A percentile compares a stretch with the other conserved stretches of the same genome.
phyloP scores from a whole-genome alignment of 2,329 filamentous ascomycete genomes.

The Aciculosporium take region DNA sequence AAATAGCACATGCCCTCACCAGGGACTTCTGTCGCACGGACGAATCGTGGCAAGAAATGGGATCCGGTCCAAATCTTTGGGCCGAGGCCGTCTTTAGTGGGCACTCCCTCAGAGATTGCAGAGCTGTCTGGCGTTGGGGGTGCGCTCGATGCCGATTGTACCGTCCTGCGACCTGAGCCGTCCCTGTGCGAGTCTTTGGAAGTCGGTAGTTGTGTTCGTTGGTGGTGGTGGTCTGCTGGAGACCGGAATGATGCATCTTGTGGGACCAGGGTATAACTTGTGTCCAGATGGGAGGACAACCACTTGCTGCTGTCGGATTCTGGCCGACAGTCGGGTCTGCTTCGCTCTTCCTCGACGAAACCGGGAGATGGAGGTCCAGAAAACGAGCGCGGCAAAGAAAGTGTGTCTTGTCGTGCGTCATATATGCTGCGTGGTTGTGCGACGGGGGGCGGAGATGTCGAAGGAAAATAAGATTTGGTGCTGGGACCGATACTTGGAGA shows the following conservation, averaged over 20 bases:
- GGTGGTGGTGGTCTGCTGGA: conserved; percentile 21
- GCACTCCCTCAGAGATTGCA: conserved; percentile 26
- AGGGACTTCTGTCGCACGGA: conserved; percentile 50
- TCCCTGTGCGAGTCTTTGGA: conserved; percentile 18
- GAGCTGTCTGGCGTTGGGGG: conserved; percentile 16
- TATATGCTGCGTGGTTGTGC: conserved; percentile 32
- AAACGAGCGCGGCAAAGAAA: conserved; percentile 21
- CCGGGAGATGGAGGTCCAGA: conserved; percentile 31
- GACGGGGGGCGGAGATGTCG: conserved; percentile 19
- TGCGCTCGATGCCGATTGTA: conserved; percentile 14
- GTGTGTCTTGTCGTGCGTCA: conserved; percentile 30
- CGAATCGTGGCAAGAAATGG: conserved; percentile 52
- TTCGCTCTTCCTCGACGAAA: conserved; percentile 25
- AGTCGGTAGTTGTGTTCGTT: conserved; percentile 23
- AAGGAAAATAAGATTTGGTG: conserved; percentile 35
- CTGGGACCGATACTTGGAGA: conserved; percentile 23
- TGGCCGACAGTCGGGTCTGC: conserved; percentile 20
- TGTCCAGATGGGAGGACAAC: conserved; percentile 26
- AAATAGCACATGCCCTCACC: conserved; percentile 75
- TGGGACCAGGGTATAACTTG: conserved; percentile 29
- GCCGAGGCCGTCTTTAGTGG: conserved; percentile 45
- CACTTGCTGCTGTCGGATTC: conserved; percentile 25
- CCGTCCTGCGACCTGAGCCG: conserved; percentile 14
- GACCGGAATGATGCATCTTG: conserved; percentile 23
- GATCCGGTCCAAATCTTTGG: conserved; percentile 58